phyloP scores from a whole-genome alignment of 2,329 filamentous ascomycete genomes.

The Corniculantispora saksenae region DNA sequence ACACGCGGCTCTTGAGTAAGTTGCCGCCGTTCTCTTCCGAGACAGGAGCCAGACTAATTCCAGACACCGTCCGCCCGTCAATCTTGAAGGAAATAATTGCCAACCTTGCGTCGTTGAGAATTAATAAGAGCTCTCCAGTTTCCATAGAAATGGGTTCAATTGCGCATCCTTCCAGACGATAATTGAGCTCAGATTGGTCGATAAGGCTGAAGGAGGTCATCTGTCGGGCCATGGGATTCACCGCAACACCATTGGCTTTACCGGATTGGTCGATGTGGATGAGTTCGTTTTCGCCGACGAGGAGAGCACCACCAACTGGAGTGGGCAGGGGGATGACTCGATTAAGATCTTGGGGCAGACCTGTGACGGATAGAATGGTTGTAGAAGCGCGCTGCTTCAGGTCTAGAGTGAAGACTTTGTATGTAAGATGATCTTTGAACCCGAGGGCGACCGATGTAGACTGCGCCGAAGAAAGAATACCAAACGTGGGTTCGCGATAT shows the following conservation, averaged over 20 bases:
- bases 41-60: slow-evolving; percentile 72
- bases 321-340: slow-evolving; percentile 79
- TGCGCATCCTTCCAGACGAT: slow-evolving; percentile 79
- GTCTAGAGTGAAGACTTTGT: slow-evolving; percentile 94
- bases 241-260: slow-evolving; percentile 86
- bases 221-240: slow-evolving; percentile 86
- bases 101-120: slow-evolving; percentile 74
- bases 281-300: slow-evolving; percentile 86
- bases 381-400: slow-evolving; percentile 92
- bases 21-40: slow-evolving; percentile 62
- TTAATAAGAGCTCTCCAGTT: slow-evolving; percentile 80
- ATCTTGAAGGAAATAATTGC: slow-evolving; percentile 79
- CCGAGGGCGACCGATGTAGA: slow-evolving; percentile 76
- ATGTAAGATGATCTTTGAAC: slow-evolving; percentile 81
- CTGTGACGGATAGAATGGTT: slow-evolving; percentile 81
- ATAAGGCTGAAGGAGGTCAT: slow-evolving; percentile 80
- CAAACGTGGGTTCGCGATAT: slow-evolving; percentile 96
- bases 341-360: slow-evolving; percentile 84
- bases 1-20: slow-evolving; percentile 61
- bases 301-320: slow-evolving; percentile 83
- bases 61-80: slow-evolving; percentile 88
- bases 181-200: slow-evolving; percentile 78
- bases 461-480: slow-evolving; percentile 79
- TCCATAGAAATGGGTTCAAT: slow-evolving; percentile 76
- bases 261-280: slow-evolving; percentile 96